Evolutionary conservation across 1,139 yeast genomes (phyloP).

Genomic region (Candida mesenterica): DNA sequence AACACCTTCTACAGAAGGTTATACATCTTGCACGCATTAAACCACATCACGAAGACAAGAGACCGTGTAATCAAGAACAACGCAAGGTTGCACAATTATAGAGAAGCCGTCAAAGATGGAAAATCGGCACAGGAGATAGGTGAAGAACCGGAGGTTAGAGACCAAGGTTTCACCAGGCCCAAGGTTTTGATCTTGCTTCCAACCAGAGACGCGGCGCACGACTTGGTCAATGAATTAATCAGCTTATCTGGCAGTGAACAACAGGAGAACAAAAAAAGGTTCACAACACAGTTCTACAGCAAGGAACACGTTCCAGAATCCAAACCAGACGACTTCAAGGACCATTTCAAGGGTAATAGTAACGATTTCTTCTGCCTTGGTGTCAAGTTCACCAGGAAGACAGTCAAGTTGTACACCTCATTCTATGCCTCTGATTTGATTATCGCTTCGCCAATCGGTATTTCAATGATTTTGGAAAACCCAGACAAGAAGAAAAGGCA

Average conservation of each 20-base stretch:
- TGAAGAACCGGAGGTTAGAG: slow-evolving; percentile 64
- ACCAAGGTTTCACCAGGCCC: slow-evolving; percentile 95
- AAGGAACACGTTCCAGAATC: slow-evolving; percentile 51
- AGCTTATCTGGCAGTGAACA: slow-evolving; percentile 67
- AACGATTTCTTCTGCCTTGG: slow-evolving; percentile 92
- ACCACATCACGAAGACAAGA: slow-evolving; percentile 84
- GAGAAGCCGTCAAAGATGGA: slow-evolving; percentile 45
- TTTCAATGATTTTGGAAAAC: slow-evolving; percentile 73
- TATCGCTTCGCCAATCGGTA: slow-evolving; percentile 89
- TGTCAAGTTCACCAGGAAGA: slow-evolving; percentile 81
- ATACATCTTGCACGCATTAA: slow-evolving; percentile 70
- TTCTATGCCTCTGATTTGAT: slow-evolving; percentile 85
- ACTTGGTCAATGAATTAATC: slow-evolving; percentile 63
- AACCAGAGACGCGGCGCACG: slow-evolving; percentile 75
- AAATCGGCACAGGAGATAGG: slow-evolving; percentile 28
- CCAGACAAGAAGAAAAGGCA: slow-evolving; percentile 59
- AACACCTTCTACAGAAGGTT: slow-evolving; percentile 58
- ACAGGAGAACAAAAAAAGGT: slow-evolving; percentile 77
- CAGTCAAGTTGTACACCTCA: slow-evolving; percentile 78
- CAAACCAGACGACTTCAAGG: slow-evolving; percentile 82
- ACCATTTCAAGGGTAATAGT: slow-evolving; percentile 82
- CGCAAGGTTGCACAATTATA: slow-evolving; percentile 47
- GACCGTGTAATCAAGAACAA: slow-evolving; percentile 78
- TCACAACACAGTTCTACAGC: slow-evolving; percentile 64
- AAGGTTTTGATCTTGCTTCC: slow-evolving; percentile 82